Percentiles rank a stretch among this genome's conserved stretches.
phyloP scores from a whole-genome alignment of 73 alveolate species.

The Tetrahymena thermophila region DNA sequence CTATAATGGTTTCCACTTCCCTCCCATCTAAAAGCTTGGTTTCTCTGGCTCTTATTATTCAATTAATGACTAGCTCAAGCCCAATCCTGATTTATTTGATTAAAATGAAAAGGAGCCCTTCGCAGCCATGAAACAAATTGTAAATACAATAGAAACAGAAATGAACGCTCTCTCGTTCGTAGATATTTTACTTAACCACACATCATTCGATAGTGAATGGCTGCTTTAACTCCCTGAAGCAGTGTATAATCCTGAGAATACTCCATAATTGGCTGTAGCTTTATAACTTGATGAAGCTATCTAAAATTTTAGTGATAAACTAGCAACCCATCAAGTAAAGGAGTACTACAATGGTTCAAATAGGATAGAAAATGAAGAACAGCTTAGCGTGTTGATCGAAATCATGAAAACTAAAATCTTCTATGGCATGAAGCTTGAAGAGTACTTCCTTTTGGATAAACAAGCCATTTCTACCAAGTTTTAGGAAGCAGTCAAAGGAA shows the following conservation, averaged over 20 bases:
- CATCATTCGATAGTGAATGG: constrained; percentile 83
- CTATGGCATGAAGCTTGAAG: neutral
- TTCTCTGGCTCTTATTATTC: constrained; percentile 64
- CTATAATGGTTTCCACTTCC: constrained; percentile 70
- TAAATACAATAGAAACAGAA: constrained; percentile 39
- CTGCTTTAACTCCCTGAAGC: constrained; percentile 73
- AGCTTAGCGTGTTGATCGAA: neutral
- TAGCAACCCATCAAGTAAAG: constrained; percentile 55
- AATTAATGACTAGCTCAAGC: constrained; percentile 57
- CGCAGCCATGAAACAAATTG: constrained; percentile 45
- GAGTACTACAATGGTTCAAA: constrained; percentile 58
- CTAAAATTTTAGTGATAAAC: constrained; percentile 61
- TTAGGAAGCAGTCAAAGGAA: neutral
- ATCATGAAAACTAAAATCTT: neutral
- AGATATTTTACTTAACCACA: constrained; percentile 91
- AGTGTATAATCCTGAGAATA: constrained; percentile 77
- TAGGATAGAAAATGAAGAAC: constrained; percentile 68
- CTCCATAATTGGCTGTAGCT: constrained; percentile 82
- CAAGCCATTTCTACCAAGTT: neutral
- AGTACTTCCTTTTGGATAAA: neutral
- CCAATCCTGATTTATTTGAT: constrained; percentile 63
- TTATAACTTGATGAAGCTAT: constrained; percentile 75
- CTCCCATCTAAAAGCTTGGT: constrained; percentile 76
- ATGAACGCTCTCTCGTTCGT: constrained; percentile 44
- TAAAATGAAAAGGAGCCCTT: constrained; percentile 1